Base-by-base conservation (phyloP, 1,284 basidiomycete genomes). In the Ceratobasidium sp. region DNA sequence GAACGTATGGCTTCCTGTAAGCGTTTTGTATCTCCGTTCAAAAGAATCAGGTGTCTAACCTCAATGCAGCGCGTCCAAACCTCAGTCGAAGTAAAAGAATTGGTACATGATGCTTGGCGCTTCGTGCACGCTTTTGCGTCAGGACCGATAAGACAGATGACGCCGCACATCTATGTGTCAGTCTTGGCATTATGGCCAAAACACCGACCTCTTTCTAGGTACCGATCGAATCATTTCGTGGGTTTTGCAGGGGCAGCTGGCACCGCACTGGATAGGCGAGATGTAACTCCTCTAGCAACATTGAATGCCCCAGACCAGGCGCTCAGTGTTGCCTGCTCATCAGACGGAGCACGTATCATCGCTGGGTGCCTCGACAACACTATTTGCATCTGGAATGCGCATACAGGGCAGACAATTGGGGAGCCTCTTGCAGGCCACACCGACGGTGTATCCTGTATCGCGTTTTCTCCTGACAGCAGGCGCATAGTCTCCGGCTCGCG, bases 91-190 rank as follows among this genome's bases (percentile, higher is more conserved):
- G 13, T 13, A 46, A 46, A 46, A 13, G 7, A 46, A 46, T 18
- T 53, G 3, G 49, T 18, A 3, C 6, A 53, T 20, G 49, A 53
- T 53, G 49, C 49, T 53, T 53, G 18, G 18, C 9, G 20, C 9
- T 53, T 53, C 49, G 49, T 53, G 18, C 10, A 3, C 4, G 49
- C 49, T 13, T 53, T 53, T 18, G 9, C 49, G 9, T 53, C 49
- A 20, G 20, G 49, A 3, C 49, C 49, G 9, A 53, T 53, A 53
- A 3, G 6, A 4, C 3, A 53, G 10, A 79, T 73, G 15, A 49
- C 79, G 0, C 67, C 75, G 0, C 79, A 80, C 64, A 77, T 80
- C 26, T 80, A 80, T 42, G 20, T 71, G 13, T 80, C 79, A 2
- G 55, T 78, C 33, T 39, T 80, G 13, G 46, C 78, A 3, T 72